phyloP scores from a whole-genome alignment of 2,329 filamentous ascomycete genomes.

The Teratosphaeria zuluensis region DNA sequence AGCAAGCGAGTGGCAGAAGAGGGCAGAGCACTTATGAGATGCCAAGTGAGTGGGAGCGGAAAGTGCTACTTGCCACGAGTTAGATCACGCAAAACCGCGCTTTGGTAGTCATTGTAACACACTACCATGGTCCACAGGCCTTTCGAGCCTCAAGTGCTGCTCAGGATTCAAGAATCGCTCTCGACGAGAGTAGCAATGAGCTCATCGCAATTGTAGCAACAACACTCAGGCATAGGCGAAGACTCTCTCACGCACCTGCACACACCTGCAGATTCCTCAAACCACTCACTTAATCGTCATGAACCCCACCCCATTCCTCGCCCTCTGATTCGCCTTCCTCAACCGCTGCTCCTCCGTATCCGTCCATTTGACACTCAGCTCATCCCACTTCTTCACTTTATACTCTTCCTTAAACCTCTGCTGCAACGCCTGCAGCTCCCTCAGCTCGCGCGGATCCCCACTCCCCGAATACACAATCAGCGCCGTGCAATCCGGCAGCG shows the following conservation, averaged over 20 bases:
- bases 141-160: too few relatives aligned
- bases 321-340: constrained; percentile 45
- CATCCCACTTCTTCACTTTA: constrained; percentile 52
- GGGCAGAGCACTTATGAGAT: not conserved
- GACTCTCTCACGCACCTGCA: not conserved
- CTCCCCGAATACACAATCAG: constrained; percentile 57
- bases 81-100: not conserved
- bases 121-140: not conserved
- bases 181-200: not conserved
- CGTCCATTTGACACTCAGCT: constrained; percentile 54
- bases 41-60: not conserved
- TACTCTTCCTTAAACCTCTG: constrained; percentile 48
- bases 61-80: not conserved
- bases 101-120: not conserved
- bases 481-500: constrained; percentile 49
- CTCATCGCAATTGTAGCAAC: not conserved
- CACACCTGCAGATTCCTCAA: not conserved
- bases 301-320: constrained; percentile 50
- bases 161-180: too few relatives aligned
- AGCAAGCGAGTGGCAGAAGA: not conserved
- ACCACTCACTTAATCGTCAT: constrained; percentile 45
- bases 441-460: constrained; percentile 49
- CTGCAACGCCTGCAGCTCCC: constrained; percentile 47
- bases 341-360: constrained; percentile 53
- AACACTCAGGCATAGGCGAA: not conserved